These are phyloP conservation scores for Zoysia pacifica DNA, from an alignment of 176 grass and related monocot species.

Conservation along the genomic window DNA sequence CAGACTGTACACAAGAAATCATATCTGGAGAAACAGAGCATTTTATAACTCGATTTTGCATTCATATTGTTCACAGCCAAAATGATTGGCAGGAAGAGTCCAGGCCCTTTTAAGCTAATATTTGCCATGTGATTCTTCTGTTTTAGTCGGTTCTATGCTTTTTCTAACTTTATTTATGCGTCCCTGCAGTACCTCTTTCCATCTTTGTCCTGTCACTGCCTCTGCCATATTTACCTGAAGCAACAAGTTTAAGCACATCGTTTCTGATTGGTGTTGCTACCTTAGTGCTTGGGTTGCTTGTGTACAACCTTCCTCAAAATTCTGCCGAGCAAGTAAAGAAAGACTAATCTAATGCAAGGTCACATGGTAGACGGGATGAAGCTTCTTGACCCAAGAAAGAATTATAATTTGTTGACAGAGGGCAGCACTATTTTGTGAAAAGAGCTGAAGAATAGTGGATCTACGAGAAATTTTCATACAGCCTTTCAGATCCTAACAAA, in stretches of 20 bases:
- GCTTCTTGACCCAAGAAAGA: slow-evolving; percentile 5
- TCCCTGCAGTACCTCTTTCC: slow-evolving; percentile 66
- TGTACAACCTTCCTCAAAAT: slow-evolving; percentile 75
- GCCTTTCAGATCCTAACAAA: background rate
- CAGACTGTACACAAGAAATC: background rate
- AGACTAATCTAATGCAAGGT: slow-evolving; percentile 32
- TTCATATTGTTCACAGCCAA: background rate
- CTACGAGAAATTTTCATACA: background rate
- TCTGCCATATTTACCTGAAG: slow-evolving; percentile 67
- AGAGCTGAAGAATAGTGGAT: background rate
- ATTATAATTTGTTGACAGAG: background rate
- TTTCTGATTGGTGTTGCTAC: slow-evolving; percentile 63
- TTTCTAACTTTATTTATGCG: slow-evolving; percentile 30
- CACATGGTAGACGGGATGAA: slow-evolving; percentile 10
- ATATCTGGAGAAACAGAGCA: background rate
- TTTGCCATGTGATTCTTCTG: background rate
- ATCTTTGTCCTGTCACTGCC: slow-evolving; percentile 76
- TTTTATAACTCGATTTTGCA: background rate
- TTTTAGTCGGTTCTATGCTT: background rate
- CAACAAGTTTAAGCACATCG: slow-evolving; percentile 55
- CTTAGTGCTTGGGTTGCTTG: slow-evolving; percentile 70
- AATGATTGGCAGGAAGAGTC: background rate
- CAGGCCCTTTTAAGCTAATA: background rate
- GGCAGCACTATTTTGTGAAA: background rate
- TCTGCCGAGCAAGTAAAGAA: slow-evolving; percentile 42